These are phyloP conservation scores for Trypanosoma vivax DNA, from an alignment of 208 protist species.

Conservation along the genomic window DNA sequence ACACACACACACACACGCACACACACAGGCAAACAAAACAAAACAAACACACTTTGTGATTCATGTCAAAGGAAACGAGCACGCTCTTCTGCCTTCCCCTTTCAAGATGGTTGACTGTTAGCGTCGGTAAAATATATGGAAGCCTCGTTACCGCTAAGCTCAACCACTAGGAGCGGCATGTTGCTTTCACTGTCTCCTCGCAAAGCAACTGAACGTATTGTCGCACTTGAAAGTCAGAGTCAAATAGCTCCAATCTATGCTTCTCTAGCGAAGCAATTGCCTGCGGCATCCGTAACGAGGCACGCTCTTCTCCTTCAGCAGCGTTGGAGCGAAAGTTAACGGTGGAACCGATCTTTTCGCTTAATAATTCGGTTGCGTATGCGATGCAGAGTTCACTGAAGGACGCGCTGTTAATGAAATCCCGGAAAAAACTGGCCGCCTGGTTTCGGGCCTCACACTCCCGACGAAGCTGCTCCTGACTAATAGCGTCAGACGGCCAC, in stretches of 20 bases:
- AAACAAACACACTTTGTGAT: background rate
- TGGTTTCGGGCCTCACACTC: constrained; percentile 39
- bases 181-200: constrained; percentile 58
- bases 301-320: constrained; percentile 47
- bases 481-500: constrained; percentile 7
- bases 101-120: no score
- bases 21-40: background rate
- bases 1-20: background rate
- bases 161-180: constrained; percentile 28
- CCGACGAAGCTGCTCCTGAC: constrained; percentile 32
- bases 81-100: no score
- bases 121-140: background rate
- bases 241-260: constrained; percentile 36
- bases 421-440: constrained; percentile 48
- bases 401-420: constrained; percentile 53
- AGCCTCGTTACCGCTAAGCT: background rate
- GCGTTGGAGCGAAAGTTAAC: constrained; percentile 32
- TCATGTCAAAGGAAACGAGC: background rate
- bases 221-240: constrained; percentile 57
- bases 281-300: constrained; percentile 49
- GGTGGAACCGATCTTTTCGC: constrained; percentile 15
- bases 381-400: constrained; percentile 62
- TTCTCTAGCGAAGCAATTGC: constrained; percentile 51
- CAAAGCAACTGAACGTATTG: constrained; percentile 67
- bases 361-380: constrained; percentile 39